phyloP scores from a whole-genome alignment of 345 rosid species.

The Euphorbia pulcherrima region DNA sequence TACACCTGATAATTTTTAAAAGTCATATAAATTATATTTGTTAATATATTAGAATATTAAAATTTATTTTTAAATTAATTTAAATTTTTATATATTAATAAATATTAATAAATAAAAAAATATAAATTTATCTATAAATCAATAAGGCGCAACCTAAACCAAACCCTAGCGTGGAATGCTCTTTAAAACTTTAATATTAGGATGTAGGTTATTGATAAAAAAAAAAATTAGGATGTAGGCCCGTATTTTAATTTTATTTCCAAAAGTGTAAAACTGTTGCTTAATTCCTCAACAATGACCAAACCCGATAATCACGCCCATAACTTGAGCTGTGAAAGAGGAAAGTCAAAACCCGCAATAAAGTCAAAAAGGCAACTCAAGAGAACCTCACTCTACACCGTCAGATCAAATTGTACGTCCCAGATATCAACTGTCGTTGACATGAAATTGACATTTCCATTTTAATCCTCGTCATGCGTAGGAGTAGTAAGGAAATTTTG shows the following conservation, averaged over 20 bases:
- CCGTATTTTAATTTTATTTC: neutral
- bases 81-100: too few relatives aligned
- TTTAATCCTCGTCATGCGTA: neutral
- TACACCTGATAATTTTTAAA: too few relatives aligned
- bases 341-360: neutral
- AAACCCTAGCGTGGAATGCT: too few relatives aligned
- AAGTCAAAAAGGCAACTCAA: neutral
- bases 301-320: constrained; percentile 18
- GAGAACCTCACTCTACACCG: neutral
- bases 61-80: too few relatives aligned
- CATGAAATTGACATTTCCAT: neutral
- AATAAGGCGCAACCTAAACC: too few relatives aligned
- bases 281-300: neutral
- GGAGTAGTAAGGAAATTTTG: neutral
- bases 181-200: too few relatives aligned
- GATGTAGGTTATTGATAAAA: too few relatives aligned
- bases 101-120: too few relatives aligned
- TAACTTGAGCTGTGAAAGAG: neutral
- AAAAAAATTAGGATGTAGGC: neutral
- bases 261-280: neutral
- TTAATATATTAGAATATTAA: too few relatives aligned
- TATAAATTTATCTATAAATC: too few relatives aligned
- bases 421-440: neutral
- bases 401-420: neutral
- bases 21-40: too few relatives aligned